Evolutionary conservation across 2,329 filamentous ascomycete genomes (phyloP), one percentile per base, ranked within the genome.

Genomic region (Cyphellophora europaea): DNA sequence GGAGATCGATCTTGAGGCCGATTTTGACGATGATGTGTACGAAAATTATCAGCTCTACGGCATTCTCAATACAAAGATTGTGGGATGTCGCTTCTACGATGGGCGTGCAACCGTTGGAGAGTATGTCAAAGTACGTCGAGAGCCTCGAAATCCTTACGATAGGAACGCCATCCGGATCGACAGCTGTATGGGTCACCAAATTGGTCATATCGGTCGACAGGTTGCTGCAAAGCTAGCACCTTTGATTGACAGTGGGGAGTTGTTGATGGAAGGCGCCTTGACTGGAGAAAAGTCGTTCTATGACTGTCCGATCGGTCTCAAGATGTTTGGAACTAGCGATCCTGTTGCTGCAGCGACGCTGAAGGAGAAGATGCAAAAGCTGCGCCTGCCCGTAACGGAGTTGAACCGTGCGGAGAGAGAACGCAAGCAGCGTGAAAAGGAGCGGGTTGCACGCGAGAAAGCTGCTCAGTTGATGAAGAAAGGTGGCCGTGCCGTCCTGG

Each of bases 141-240:
- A 89, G 51, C 78, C 81, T 2, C 50, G 57, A 2, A 89, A 89
- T 49, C 64, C 59, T 46, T 83, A 81, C 51, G 83, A 91, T 52
- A 43, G 47, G 5, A 91, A 91, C 58, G 85, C 85, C 0, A 85
- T 93, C 38, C 73, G 76, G 4, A 74, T 93, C 2, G 70, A 82
- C 49, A 93, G 91, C 54, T 82, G 88, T 11, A 71, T 82, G 51
- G 72, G 75, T 11, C 55, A 58, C 5, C 85, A 93, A 50, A 83
- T 93, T 48, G 86, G 86, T 1, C 85, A 93, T 56, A 65, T 93
- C 27, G 80, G 82, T 5, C 67, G 74, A 10, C 65, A 59, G 1
- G 52, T 85, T 14, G 84, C 78, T 1, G 61, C 66, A n/a, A 89
- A 82, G 55, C 61, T 94, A 35, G 77, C 83, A 0, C 72, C 49